Percentiles rank a stretch among this genome's conserved stretches.
These are phyloP conservation scores for Trichoderma sp. DNA, from an alignment of 2,329 filamentous ascomycete species.

Conservation along the genomic window DNA sequence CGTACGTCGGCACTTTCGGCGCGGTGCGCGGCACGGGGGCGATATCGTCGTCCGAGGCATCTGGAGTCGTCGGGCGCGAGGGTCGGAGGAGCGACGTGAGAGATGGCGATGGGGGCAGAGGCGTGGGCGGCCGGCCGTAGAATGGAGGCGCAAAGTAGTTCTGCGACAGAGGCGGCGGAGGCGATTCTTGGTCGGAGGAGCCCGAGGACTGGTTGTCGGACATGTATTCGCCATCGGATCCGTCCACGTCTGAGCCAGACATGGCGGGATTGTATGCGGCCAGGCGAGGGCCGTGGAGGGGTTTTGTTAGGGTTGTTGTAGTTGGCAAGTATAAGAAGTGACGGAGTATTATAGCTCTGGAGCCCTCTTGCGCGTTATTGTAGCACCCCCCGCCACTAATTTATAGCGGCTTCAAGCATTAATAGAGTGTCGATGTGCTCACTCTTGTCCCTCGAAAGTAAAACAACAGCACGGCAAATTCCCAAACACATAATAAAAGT, in stretches of 20 bases:
- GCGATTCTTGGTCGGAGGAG: slow-evolving; percentile 41
- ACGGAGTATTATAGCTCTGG: too few relatives aligned
- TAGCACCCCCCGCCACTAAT: background rate
- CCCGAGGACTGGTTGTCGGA: slow-evolving; percentile 38
- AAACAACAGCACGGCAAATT: background rate
- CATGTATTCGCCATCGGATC: slow-evolving; percentile 38
- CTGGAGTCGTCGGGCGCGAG: slow-evolving; percentile 89
- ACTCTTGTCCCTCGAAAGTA: background rate
- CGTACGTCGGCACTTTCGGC: slow-evolving; percentile 96
- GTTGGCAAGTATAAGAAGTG: background rate
- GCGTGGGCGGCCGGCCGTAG: slow-evolving; percentile 95
- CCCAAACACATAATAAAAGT: background rate
- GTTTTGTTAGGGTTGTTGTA: background rate
- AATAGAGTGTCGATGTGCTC: background rate
- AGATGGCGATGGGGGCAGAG: slow-evolving; percentile 87
- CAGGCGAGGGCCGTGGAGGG: background rate
- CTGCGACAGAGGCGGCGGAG: slow-evolving; percentile 50
- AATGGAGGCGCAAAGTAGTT: slow-evolving; percentile 78
- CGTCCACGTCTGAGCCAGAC: slow-evolving; percentile 40
- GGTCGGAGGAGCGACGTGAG: slow-evolving; percentile 88
- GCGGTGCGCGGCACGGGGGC: slow-evolving; percentile 83
- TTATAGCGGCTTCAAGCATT: background rate
- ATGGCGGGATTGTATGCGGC: slow-evolving; percentile 26
- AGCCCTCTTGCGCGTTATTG: background rate
- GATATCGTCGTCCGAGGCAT: slow-evolving; percentile 87